These are phyloP conservation scores for Trichosporon sp. DNA, from an alignment of 1,284 basidiomycete genomes.

Conservation along the genomic window DNA sequence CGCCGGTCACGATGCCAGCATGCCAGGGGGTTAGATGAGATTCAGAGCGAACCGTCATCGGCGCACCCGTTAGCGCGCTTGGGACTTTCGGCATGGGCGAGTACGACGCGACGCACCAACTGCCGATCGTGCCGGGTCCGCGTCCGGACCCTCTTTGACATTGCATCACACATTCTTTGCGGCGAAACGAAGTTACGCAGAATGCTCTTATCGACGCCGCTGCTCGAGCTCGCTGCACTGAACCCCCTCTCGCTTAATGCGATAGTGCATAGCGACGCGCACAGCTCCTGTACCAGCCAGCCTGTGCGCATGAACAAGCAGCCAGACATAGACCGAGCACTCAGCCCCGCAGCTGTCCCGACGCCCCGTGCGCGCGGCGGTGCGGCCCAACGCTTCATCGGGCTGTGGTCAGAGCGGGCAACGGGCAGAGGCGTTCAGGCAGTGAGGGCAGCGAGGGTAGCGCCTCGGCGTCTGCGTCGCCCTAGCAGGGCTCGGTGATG, in stretches of 20 bases:
- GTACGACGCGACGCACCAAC: conserved; percentile 1
- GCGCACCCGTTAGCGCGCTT: neutral
- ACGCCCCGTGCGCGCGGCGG: conserved; percentile 1
- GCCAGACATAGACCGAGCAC: neutral
- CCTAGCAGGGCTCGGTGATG: neutral
- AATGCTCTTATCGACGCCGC: neutral
- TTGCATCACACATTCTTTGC: neutral
- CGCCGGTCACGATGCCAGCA: neutral
- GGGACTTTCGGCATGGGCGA: neutral
- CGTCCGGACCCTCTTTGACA: neutral
- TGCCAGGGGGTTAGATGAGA: neutral
- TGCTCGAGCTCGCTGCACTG: neutral
- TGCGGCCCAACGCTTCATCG: neutral
- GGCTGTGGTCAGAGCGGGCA: neutral
- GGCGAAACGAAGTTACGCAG: neutral
- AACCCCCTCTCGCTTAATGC: neutral
- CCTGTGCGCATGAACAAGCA: neutral
- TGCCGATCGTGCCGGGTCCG: neutral
- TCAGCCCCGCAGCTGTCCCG: neutral
- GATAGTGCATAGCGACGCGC: neutral
- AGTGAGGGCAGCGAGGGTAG: neutral
- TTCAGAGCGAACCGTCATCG: neutral
- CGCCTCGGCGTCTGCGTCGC: neutral
- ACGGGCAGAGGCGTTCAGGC: neutral
- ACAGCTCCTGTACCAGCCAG: neutral